Evolutionary conservation across 805 yeast species (phyloP), one percentile per base, ranked within the genome.

Genomic region (Sugiyamaella americana): DNA sequence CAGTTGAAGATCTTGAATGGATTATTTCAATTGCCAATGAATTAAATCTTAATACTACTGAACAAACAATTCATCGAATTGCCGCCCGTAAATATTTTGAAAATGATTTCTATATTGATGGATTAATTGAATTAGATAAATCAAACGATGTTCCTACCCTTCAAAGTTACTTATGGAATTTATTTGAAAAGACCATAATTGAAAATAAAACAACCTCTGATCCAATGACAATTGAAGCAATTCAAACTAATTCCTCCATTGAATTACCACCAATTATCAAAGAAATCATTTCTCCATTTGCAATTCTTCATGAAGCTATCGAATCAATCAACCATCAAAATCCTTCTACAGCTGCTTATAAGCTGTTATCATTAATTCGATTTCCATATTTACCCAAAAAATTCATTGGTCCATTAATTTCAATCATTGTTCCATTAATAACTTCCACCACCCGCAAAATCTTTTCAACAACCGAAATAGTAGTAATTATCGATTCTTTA

Each of bases 201-300:
- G 30, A 40, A n/a, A 54, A 53, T 24, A 45, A 44, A 6, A 22
- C 43, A 5, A 41, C 40, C n/a, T 43, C 40, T 11, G 49, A 48
- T 20, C 19, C 19, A n/a, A 35, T 52, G 3, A 45, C 51, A 1
- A 38, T 32, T 13, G 44, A 41, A 13, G 48, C 46, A 16, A 42
- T 50, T 3, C 41, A 43, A 21, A 35, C 48, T 5, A 41, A 30
- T n/a, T 35, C 47, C 5, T 40, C 38, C 3, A 13, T 40, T 4
- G 53, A 52, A 16, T 46, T 54, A 22, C 44, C 56, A 3, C 37
- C 50, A 2, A 37, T 41, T 18, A 51, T 63, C 2, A 51, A 60
- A 17, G 64, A 63, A 37, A 57, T 58, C 41, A 40, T 64, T 4
- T 59, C 65, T 4, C 67, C 68, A 2, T 55, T 56, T 37, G 67